Percentiles rank a stretch among this genome's conserved stretches.
Evolutionary conservation across 1,284 basidiomycete species (phyloP).

Genomic region (Volvariella volvacea): DNA sequence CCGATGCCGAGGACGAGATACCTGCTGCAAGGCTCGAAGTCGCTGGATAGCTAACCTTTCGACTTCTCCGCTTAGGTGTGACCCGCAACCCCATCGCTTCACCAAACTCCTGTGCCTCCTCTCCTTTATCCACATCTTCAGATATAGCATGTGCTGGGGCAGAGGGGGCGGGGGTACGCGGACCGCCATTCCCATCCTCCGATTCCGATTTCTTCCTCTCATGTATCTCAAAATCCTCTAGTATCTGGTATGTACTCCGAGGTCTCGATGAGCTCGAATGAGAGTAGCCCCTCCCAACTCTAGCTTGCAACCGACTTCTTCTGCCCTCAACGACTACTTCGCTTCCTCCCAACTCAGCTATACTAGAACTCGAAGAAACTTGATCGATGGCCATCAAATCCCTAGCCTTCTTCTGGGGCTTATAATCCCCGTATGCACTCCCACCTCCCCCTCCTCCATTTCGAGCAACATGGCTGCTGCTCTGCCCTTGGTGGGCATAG

Average conservation of each 20-base stretch:
- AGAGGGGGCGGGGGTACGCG: conserved; percentile 7
- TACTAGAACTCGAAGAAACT: conserved; percentile 4
- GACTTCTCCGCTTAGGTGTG: no score
- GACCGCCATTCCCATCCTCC: conserved; percentile 14
- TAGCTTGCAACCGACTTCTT: conserved; percentile 1
- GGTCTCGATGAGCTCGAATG: conserved; percentile 36
- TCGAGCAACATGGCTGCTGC: conserved; percentile 11
- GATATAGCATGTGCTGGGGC: conserved; percentile 5
- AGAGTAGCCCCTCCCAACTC: conserved; percentile 12
- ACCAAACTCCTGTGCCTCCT: conserved; percentile 8
- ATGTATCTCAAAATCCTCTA: conserved; percentile 47
- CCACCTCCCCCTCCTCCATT: conserved; percentile 8
- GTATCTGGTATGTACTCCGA: conserved; percentile 56
- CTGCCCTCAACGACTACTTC: background rate
- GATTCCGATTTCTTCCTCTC: background rate
- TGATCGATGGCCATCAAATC: conserved; percentile 14
- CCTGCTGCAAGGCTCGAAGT: no score
- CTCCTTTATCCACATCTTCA: conserved; percentile 8
- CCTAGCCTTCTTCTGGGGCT: conserved; percentile 11
- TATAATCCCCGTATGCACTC: conserved; percentile 6
- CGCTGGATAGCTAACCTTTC: no score
- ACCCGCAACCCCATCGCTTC: no score
- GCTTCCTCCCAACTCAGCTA: background rate
- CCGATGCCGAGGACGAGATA: conserved; percentile 7
- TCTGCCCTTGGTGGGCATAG: conserved; percentile 27